Evolutionary conservation across 768 basidiomycete species (phyloP), one percentile per base, ranked within the genome.

Genomic region (Leccinum subtestaceum): DNA sequence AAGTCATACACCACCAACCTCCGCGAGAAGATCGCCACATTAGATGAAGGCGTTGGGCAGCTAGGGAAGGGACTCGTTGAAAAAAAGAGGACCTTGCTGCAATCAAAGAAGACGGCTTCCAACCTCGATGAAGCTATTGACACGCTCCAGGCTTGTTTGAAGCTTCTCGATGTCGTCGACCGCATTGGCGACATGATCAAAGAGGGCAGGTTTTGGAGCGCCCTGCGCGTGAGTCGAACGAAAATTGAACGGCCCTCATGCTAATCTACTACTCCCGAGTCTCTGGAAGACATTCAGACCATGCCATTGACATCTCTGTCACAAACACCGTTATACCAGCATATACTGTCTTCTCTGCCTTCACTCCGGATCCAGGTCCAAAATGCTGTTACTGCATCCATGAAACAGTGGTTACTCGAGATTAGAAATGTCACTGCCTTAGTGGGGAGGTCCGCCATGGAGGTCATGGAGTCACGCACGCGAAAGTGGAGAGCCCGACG

Each of bases 81-180:
- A 75, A 98, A 98, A 83, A 98, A 98, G 78, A 87, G 88, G 55
- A 83, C 87, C 4, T 74, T 98, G 60, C 76, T 98, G 15, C 91
- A 96, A 71, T 88, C 90, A 15, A 93, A 91, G 77, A 92, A 93
- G 75, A 95, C 96, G 0, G 93, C 93, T 4, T 84, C 89, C 10
- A 95, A 98, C 74, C 80, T 99, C 46, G 97, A 99, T 74, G 95
- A 98, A 73, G 93, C 93, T 15, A 95, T 99, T 64, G 97, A 98
- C 70, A 92, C 93, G 8, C 76, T 98, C 12, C 95, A 98, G 74
- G 90, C 93, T 13, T 96, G 92, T 68, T 76, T 99, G 60, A 86
- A 94, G 59, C 86, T 98, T 5, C 77, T 99, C 63, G 97, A 99
- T 70, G 87, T 97, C 59, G 89, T 97, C 13, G 84, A 94, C 73